These are phyloP conservation scores for Malassezia pachydermatis DNA, from an alignment of 1,284 basidiomycete genomes.

Conservation along the genomic window DNA sequence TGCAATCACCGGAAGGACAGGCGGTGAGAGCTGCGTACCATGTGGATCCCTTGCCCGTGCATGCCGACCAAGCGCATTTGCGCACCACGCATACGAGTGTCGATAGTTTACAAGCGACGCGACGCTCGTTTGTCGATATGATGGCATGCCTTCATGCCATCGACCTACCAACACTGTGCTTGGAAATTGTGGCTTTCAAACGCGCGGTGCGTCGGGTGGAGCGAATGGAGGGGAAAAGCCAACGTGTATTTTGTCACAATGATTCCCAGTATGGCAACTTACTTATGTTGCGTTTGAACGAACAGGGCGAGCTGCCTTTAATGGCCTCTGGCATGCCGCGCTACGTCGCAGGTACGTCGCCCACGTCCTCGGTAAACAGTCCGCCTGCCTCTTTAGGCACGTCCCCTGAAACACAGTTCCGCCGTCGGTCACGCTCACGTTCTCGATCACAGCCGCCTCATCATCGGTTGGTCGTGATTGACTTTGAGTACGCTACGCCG, in stretches of 20 bases:
- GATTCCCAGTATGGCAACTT: conserved; percentile 45
- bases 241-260: conserved; percentile 42
- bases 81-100: neutral
- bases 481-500: conserved; percentile 42
- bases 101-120: conserved; percentile 12
- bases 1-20: conserved; percentile 26
- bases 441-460: conserved; percentile 22
- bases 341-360: neutral
- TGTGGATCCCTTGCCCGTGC: conserved; percentile 16
- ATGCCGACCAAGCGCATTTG: neutral
- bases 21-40: conserved; percentile 28
- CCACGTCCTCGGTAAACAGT: neutral
- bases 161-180: conserved; percentile 29
- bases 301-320: conserved; percentile 11
- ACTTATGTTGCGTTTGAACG: conserved; percentile 27
- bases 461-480: conserved; percentile 43
- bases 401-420: neutral
- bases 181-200: conserved; percentile 38
- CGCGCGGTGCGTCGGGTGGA: conserved; percentile 35
- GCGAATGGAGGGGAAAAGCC: conserved; percentile 28
- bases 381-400: neutral
- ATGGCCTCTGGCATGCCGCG: conserved; percentile 17
- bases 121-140: conserved; percentile 26
- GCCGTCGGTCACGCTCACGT: conserved; percentile 15
- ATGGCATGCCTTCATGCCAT: conserved; percentile 30